These are phyloP conservation scores for Diaporthe vexans DNA, from an alignment of 2,329 filamentous ascomycete species.

Conservation along the genomic window DNA sequence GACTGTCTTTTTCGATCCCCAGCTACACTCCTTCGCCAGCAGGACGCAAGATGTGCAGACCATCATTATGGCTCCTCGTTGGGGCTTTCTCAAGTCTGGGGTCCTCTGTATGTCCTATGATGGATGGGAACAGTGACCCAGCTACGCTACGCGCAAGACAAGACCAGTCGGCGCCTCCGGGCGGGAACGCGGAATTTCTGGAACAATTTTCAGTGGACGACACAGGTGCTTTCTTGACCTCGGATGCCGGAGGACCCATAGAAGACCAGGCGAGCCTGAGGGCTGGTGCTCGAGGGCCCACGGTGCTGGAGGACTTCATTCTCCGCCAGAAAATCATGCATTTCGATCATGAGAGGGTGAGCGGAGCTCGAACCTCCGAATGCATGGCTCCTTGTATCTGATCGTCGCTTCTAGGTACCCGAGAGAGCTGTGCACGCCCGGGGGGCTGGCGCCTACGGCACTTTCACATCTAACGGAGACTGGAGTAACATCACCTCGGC, in stretches of 20 bases:
- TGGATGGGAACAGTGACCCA: conserved; percentile 44
- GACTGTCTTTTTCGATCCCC: not conserved
- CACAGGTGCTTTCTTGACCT: conserved; percentile 69
- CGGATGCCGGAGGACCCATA: conserved; percentile 78
- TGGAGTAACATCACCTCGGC: conserved; percentile 78
- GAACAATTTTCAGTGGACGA: conserved; percentile 64
- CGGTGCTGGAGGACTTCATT: conserved; percentile 79
- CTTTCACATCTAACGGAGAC: conserved; percentile 76
- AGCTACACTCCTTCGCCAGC: not conserved
- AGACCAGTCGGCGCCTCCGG: conserved; percentile 39
- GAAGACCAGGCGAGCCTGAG: conserved; percentile 76
- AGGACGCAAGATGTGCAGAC: conserved; percentile 15
- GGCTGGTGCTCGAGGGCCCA: conserved; percentile 76
- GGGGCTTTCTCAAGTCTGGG: conserved; percentile 46
- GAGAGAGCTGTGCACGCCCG: conserved; percentile 79
- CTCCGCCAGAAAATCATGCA: conserved; percentile 80
- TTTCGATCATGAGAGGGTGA: conserved; percentile 79
- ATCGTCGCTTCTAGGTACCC: conserved; percentile 60
- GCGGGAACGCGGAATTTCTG: conserved; percentile 44
- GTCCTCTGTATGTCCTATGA: conserved; percentile 52
- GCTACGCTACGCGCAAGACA: conserved; percentile 47
- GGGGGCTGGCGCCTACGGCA: conserved; percentile 60
- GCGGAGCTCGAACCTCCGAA: conserved; percentile 40
- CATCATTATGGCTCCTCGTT: conserved; percentile 6
- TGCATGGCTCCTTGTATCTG: not conserved